phyloP scores from a whole-genome alignment of 2,329 filamentous ascomycete species.

The Aureobasidium sp. region DNA sequence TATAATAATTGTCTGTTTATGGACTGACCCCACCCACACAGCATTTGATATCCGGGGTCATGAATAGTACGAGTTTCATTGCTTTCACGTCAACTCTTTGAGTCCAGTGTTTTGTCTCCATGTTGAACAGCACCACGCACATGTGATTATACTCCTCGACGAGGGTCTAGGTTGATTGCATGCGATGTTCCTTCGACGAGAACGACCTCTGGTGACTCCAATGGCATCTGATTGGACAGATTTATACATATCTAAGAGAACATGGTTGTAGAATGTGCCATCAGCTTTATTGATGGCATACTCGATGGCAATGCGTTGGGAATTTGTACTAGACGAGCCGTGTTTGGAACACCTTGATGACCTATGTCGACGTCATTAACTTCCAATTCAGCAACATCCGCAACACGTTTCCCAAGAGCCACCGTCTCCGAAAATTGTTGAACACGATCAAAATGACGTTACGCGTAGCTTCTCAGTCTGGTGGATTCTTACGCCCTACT shows the following conservation, averaged over 20 bases:
- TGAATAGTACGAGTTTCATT: conserved; percentile 1
- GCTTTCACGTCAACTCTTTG: not conserved
- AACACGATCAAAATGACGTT: conserved; percentile 7
- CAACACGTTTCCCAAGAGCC: not conserved
- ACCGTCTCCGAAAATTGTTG: not conserved
- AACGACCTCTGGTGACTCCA: not conserved
- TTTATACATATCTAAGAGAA: not conserved
- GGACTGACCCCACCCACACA: not conserved
- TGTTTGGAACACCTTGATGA: conserved; percentile 2
- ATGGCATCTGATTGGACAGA: too few species aligned
- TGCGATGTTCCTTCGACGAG: not conserved
- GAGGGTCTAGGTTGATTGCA: not conserved
- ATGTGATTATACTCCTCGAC: not conserved
- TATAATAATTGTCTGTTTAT: not conserved
- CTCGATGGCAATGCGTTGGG: not conserved
- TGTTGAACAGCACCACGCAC: not conserved
- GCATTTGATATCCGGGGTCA: conserved; percentile 4
- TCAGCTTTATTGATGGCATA: not conserved
- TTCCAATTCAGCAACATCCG: not conserved
- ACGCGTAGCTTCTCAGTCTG: not conserved
- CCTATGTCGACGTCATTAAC: not conserved
- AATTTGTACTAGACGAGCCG: not conserved
- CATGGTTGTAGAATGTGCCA: not conserved
- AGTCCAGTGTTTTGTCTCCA: not conserved
- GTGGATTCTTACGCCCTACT: not conserved